Base-by-base conservation (phyloP, 495 filamentous ascomycete genomes). In the Penicillium parvum region DNA sequence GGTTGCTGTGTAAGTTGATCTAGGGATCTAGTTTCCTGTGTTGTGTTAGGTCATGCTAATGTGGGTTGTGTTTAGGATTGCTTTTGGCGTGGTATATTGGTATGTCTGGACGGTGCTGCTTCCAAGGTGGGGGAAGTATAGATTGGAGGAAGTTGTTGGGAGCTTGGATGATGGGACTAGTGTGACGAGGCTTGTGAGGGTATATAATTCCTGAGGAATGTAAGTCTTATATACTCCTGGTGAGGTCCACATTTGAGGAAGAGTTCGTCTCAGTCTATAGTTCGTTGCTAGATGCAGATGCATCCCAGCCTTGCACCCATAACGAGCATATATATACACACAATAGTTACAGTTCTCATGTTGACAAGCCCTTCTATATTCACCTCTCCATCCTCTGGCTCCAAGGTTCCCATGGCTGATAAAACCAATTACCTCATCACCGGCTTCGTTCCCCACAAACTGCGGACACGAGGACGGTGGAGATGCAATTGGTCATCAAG, bases 41-140 rank as follows among this genome's bases (percentile, higher is more conserved):
- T n/a, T 30, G 28, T 3, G 9, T 30, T 30, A 15, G 2, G 26
- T 6, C 6, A n/a, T 12, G 16, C 33, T 43, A 30, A 42, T 51
- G n/a, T n/a, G n/a, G n/a, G n/a, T 55, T 18, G 52, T 9, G 8
- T 2, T 12, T 40, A 85, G 81, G 47, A 62, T 86, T 19, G 10
- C 75, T 3, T 81, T 83, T 38, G 82, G 73, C 0, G 58, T 82
- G 7, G 4, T 82, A 0, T 88, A 88, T 59, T 88, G 84, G 84
- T 78, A 84, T 47, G 47, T 86, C 36, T 86, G 81, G 81, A 84
- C 80, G 4, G 67, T 78, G 4, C 45, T 81, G 21, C 54, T 88
- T 21, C 84, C 85, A 28, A 63, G 66, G 32, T 64, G 78, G 50
- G 77, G 75, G 33, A 61, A 65, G 1, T 85, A 85, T 57, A 69